Evolutionary conservation across 148 eudicot genomes (phyloP).

Genomic region (Vaccinium darrowii): DNA sequence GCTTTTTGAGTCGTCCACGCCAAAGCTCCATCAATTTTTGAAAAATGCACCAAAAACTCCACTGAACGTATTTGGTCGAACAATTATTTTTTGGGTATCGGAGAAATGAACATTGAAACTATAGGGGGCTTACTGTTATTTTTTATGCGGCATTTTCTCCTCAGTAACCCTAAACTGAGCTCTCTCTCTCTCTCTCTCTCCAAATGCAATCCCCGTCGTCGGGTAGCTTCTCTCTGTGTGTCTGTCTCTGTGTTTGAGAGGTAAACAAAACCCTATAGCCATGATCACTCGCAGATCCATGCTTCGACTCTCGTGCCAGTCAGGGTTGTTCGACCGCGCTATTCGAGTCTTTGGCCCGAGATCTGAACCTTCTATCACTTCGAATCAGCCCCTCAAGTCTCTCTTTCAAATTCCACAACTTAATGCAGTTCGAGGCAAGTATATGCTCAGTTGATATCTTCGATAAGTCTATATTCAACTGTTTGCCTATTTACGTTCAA

Average conservation of each 20-base stretch:
- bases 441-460: neutral
- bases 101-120: no score
- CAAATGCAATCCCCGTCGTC: neutral
- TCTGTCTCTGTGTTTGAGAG: neutral
- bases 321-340: conserved; percentile 9
- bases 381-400: neutral
- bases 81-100: no score
- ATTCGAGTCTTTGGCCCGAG: neutral
- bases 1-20: no score
- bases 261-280: neutral
- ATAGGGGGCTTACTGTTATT: no score
- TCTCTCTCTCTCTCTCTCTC: neutral
- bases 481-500: neutral
- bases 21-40: no score
- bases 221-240: neutral
- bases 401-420: neutral
- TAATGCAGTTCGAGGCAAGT: conserved; percentile 6
- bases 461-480: neutral
- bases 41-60: no score
- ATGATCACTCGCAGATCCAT: neutral
- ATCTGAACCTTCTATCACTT: neutral
- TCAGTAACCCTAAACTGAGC: neutral
- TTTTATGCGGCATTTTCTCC: no score
- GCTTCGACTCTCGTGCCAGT: neutral
- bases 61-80: no score